Percentiles rank a stretch among this genome's conserved stretches.
These are phyloP conservation scores for Corinectria fuckeliana DNA, from an alignment of 2,329 filamentous ascomycete genomes.

Conservation along the genomic window DNA sequence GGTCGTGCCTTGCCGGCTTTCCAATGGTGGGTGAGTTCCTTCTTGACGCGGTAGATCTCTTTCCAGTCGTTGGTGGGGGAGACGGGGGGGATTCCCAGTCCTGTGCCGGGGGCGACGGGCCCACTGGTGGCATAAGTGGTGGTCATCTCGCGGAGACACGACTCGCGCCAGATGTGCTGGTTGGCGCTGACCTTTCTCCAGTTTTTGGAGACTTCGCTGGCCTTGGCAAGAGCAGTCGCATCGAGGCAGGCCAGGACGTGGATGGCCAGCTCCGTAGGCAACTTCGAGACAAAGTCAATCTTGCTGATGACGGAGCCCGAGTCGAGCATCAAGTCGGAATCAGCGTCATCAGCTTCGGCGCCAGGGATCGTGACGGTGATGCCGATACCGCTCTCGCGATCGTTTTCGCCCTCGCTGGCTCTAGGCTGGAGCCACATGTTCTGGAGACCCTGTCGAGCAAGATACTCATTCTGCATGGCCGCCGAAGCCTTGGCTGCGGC, in stretches of 20 bases:
- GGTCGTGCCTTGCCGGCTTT: constrained; percentile 77
- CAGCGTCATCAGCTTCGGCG: constrained; percentile 44
- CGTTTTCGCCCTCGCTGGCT: constrained; percentile 56
- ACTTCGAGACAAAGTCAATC: constrained; percentile 62
- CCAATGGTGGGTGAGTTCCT: constrained; percentile 81
- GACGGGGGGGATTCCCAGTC: constrained; percentile 62
- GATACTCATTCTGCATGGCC: constrained; percentile 63
- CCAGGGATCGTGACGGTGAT: constrained; percentile 59
- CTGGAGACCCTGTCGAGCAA: constrained; percentile 45
- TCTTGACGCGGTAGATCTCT: constrained; percentile 79
- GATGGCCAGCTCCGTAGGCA: constrained; percentile 66
- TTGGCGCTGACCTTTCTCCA: constrained; percentile 59
- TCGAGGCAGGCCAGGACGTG: constrained; percentile 65
- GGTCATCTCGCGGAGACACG: constrained; percentile 67
- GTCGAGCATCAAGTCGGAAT: constrained; percentile 41
- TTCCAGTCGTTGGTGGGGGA: constrained; percentile 80
- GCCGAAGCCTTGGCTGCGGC: constrained; percentile 68
- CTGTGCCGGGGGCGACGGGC: constrained; percentile 58
- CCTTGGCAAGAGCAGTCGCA: constrained; percentile 55
- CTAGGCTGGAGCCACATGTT: constrained; percentile 52
- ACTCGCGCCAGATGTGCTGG: constrained; percentile 69
- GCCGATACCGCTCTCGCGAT: constrained; percentile 69
- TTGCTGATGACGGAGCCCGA: constrained; percentile 54
- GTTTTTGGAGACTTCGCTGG: constrained; percentile 55
- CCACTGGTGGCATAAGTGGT: constrained; percentile 64